These are phyloP conservation scores for Hygrocybe coccinea DNA, from an alignment of 768 basidiomycete genomes.

Conservation along the genomic window DNA sequence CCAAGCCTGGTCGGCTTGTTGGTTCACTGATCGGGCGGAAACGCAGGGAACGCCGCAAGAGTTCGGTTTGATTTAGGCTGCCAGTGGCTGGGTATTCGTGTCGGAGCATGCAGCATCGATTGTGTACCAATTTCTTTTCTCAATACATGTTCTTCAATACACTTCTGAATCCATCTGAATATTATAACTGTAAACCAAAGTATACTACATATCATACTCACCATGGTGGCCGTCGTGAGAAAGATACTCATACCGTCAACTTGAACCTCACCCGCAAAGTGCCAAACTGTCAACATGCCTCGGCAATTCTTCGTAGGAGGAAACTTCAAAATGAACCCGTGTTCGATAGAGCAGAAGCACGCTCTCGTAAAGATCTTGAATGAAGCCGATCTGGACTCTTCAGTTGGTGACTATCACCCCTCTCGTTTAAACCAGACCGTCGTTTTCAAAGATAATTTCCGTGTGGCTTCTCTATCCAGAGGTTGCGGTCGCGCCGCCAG, in stretches of 20 bases:
- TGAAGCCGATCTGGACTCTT: conserved; percentile 68
- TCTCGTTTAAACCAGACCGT: not conserved
- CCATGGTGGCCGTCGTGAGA: too few species aligned
- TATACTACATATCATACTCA: too few species aligned
- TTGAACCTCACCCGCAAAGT: too few species aligned
- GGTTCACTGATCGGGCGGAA: conserved; percentile 79
- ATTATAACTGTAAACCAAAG: too few species aligned
- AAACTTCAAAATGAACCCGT: conserved; percentile 98
- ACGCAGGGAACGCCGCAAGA: conserved; percentile 50
- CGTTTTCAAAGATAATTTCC: conserved; percentile 13
- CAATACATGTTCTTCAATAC: too few species aligned
- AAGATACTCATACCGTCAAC: too few species aligned
- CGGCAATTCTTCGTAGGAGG: conserved; percentile 94
- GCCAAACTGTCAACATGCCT: conserved; percentile 45
- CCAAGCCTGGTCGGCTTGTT: conserved; percentile 33
- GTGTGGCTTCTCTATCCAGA: not conserved
- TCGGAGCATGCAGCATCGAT: too few species aligned
- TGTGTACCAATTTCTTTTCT: too few species aligned
- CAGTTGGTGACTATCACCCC: conserved; percentile 50
- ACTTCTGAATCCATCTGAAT: too few species aligned
- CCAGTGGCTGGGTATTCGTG: too few species aligned
- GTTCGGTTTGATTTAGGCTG: not conserved
- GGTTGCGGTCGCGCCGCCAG: conserved; percentile 55
- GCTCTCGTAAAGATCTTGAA: conserved; percentile 69
- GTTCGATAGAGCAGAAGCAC: conserved; percentile 56